Percentiles rank a stretch among this genome's conserved stretches.
Conservation (phyloP, 2,329 filamentous ascomycete species). For the Diaporthe eres region DNA sequence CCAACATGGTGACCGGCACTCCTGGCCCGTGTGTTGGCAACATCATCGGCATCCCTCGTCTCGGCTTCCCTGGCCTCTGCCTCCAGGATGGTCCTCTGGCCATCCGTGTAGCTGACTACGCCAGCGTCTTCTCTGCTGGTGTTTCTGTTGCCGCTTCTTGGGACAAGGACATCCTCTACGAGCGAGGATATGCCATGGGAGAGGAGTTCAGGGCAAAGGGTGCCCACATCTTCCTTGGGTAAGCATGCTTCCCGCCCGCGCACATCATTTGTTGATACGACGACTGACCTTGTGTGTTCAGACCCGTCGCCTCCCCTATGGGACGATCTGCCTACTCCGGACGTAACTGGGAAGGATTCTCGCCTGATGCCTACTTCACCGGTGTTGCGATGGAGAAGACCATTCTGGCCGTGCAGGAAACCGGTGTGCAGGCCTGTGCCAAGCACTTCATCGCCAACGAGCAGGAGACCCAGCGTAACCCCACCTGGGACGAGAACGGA, state of each 20-base stretch:
- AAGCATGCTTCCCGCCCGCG: slow-evolving; percentile 52
- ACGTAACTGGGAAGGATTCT: slow-evolving; percentile 75
- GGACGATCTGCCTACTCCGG: slow-evolving; percentile 56
- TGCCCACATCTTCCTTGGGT: slow-evolving; percentile 77
- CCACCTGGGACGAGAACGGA: slow-evolving; percentile 50
- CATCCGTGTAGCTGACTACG: slow-evolving; percentile 75
- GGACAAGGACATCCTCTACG: slow-evolving; percentile 73
- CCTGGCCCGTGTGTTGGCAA: slow-evolving; percentile 46
- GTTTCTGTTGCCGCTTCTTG: slow-evolving; percentile 79
- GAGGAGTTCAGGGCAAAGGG: slow-evolving; percentile 81
- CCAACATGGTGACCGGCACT: slow-evolving; percentile 43
- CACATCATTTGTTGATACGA: not conserved
- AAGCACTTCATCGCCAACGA: slow-evolving; percentile 82
- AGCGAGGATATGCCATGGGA: slow-evolving; percentile 63
- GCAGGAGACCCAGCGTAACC: slow-evolving; percentile 67
- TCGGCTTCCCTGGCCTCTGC: slow-evolving; percentile 73
- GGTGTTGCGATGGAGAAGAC: slow-evolving; percentile 80
- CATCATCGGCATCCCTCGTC: slow-evolving; percentile 64
- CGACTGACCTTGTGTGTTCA: slow-evolving; percentile 10
- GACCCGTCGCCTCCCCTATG: slow-evolving; percentile 33
- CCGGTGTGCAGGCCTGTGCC: slow-evolving; percentile 83
- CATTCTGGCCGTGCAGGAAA: slow-evolving; percentile 82
- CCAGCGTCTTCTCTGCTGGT: slow-evolving; percentile 79
- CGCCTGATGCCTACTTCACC: slow-evolving; percentile 80
- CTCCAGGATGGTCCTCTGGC: slow-evolving; percentile 79